Base-by-base conservation (phyloP, 805 yeast genomes). In the Kodamaea neixiangensis region DNA sequence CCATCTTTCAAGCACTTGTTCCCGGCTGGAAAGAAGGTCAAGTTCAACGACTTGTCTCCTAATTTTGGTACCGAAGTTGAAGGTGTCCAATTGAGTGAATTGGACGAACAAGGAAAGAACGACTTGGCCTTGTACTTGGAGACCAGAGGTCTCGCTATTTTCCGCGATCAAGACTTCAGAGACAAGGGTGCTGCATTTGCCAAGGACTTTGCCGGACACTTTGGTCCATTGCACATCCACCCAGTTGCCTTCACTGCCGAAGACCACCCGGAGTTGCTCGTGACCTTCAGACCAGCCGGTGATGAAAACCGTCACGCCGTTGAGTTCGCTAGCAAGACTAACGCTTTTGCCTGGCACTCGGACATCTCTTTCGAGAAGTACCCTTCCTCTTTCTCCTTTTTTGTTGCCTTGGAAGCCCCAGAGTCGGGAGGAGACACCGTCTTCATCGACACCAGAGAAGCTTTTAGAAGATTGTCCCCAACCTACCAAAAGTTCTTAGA, bases 181-280 rank as follows among this genome's bases (percentile, higher is more conserved):
- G 66, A 64, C 50, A 62, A 64, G 51, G 63, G 63, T 14, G 60
- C 64, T 9, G 54, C 52, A 3, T 58, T 60, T 35, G 58, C 62
- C 3, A 55, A 51, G 14, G 46, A 82, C 44, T 63, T 61, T 46
- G 66, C 64, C 3, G 51, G 53, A 39, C 54, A 63, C 51, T 63
- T 62, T 51, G 67, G 67, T 10, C 67, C 67, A 5, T 59, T 63
- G 48, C 66, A 63, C 52, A 59, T 62, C 43, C 67, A 63, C 49
- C 67, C 66, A 1, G 63, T 58, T 15, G 31, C 55, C 18, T 56
- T 54, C 47, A 50, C 62, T 7, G 59, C 65, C 7, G 58, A 60
- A 41, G 46, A 55, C 47, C 49, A 56, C 44, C 67, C 67, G 2
- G 67, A 63, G 22, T 51, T 63, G 22, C 49, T 62, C 18, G 61